These are phyloP conservation scores for Zostera marina DNA, from an alignment of 116 monocot species.

Conservation along the genomic window DNA sequence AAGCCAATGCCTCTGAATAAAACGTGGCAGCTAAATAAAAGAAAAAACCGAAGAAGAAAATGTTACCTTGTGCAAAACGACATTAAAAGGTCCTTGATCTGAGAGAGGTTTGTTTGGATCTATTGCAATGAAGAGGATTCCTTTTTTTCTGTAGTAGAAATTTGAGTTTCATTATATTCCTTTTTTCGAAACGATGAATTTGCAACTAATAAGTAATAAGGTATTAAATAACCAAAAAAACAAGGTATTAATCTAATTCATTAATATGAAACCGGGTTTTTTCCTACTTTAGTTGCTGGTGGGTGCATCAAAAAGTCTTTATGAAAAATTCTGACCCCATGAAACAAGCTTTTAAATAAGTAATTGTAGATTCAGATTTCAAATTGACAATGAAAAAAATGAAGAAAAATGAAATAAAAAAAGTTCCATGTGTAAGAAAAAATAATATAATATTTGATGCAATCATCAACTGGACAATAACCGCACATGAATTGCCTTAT, in stretches of 20 bases:
- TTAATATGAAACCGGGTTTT: background rate
- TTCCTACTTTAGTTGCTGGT: no score
- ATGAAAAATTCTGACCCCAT: no score
- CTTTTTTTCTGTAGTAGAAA: conserved; percentile 65
- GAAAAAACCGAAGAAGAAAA: background rate
- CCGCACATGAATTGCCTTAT: background rate
- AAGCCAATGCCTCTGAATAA: no score
- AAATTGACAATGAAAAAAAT: background rate
- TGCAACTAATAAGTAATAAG: no score
- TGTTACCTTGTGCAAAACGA: conserved; percentile 86
- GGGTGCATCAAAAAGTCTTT: no score
- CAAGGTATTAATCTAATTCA: background rate
- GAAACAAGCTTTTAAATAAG: background rate
- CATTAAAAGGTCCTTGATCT: conserved; percentile 94
- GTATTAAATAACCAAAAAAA: background rate
- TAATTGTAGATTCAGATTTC: background rate
- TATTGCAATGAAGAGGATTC: conserved; percentile 86
- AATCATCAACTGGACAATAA: background rate
- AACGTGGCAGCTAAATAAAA: background rate
- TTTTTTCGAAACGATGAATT: background rate
- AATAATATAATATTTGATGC: background rate
- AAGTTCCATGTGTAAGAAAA: background rate
- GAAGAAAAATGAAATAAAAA: background rate
- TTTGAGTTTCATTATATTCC: background rate
- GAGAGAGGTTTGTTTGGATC: conserved; percentile 55